Base-by-base conservation (phyloP, 2,329 filamentous ascomycete genomes). In the Fusarium abutilonis region DNA sequence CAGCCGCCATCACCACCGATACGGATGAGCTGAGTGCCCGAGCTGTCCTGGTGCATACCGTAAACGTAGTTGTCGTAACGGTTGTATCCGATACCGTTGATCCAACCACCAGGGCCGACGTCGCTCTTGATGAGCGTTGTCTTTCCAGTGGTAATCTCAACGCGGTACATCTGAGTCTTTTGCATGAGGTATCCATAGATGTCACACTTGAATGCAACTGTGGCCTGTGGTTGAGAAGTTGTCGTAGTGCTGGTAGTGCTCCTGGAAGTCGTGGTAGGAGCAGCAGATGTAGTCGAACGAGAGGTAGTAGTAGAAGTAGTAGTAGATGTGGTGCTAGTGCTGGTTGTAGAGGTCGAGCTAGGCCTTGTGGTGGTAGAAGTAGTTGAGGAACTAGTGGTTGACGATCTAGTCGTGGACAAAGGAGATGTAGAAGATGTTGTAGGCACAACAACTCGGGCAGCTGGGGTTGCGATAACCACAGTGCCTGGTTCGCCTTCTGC, bases 81-180 rank as follows among this genome's bases (percentile, higher is more conserved):
- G 49, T 69, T 69, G 42, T 67, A 69, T 10, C 66, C 66, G 13
- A 58, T 52, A 36, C 53, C 66, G 15, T 69, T 69, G 29, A 69
- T 65, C 54, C 42, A 60, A 2, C 66, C 66, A 26, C 66, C 66
- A 9, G 55, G 66, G 2, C 66, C 66, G 15, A 66, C 48, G 17
- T 39, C 45, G 7, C 38, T 34, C 17, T 47, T 53, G 45, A 66
- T 64, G 9, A 57, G 59, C 3, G 63, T 66, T 3, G 59, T 64
- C 42, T 56, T 63, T 10, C 63, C 63, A 7, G 44, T 46, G 3
- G 51, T 43, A 15, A 66, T 56, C 9, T 66, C 63, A 10, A 66
- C 63, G 14, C 63, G 55, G 48, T 57, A 66, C 4, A 66, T 35
- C 1, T 59, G 41, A 1, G 60, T 60, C 44, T 64, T 61, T 19